phyloP scores from a whole-genome alignment of 1,284 basidiomycete genomes.

The Boletus semigastroideus region DNA sequence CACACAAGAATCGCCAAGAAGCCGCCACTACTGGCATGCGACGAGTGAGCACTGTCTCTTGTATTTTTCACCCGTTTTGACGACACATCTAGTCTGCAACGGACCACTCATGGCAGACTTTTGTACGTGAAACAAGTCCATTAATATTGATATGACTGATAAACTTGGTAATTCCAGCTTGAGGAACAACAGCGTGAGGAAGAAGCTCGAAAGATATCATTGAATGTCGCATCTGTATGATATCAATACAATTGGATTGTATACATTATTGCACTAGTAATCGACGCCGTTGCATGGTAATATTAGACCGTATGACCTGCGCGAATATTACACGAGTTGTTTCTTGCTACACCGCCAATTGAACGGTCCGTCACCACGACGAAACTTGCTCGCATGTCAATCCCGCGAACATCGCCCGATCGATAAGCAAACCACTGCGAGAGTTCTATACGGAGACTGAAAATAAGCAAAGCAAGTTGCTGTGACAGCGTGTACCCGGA shows the following conservation, averaged over 20 bases:
- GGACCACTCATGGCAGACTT: slow-evolving; percentile 30
- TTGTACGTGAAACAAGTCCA: slow-evolving; percentile 19
- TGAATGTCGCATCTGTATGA: slow-evolving; percentile 5
- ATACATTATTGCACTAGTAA: not conserved
- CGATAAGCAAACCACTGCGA: no score
- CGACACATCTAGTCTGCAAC: slow-evolving; percentile 7
- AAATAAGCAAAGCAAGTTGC: no score
- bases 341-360: no score
- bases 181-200: slow-evolving; percentile 31
- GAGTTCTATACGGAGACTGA: no score
- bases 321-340: no score
- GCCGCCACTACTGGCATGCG: slow-evolving; percentile 26
- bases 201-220: slow-evolving; percentile 17
- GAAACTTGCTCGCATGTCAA: no score
- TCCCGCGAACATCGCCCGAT: no score
- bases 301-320: no score
- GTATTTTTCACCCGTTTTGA: not conserved
- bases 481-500: not conserved
- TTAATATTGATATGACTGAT: not conserved
- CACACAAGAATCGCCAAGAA: slow-evolving; percentile 44
- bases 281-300: not conserved
- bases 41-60: slow-evolving; percentile 15
- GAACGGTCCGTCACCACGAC: no score
- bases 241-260: not conserved
- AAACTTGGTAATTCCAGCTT: slow-evolving; percentile 15